Base-by-base conservation (phyloP, 257 asterid species). In the Buddleja alternifolia region DNA sequence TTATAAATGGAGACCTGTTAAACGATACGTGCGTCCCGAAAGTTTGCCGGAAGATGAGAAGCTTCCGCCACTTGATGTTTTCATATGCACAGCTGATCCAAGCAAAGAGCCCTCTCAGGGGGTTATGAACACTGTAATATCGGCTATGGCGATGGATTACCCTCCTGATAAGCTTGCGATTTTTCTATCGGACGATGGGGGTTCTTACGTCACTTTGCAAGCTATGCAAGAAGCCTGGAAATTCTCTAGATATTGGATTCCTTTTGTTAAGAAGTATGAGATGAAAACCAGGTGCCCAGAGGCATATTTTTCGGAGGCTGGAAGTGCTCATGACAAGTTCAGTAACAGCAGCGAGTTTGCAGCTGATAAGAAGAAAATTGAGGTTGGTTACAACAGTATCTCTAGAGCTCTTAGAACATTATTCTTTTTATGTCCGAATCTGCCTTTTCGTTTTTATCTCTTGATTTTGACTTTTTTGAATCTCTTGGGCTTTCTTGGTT, bases 51-150 rank as follows among this genome's bases (percentile, higher is more conserved):
- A 19, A 0, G 73, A 83, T 23, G 75, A 77, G 0, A 21, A 71
- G 0, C 81, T 86, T 4, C 95, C 96, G 0, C 37, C 76, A 3
- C 44, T 86, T 2, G 96, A 89, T 7, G 90, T 89, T 21, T 80
- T 84, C 23, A 64, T 89, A 1, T 89, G 88, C 80, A 89, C 96
- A 0, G 85, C 92, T 0, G 93, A 89, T 52, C 84, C 90, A 0
- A 23, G 16, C 3, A 85, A 83, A 44, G 96, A 89, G 73, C 96
- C 96, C 0, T 59, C 73, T 8, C 40, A 81, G 40, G 78, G 55
- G 1, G 92, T 89, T 12, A 83, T 89, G 96, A 89, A 89, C 77
- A 89, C 95, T 17, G 86, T 89, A 9, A 25, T 89, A 34, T 89
- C 96, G 5, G 92, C 90, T 6, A 61, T 86, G 90, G 88, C 90